Conservation (phyloP, 768 basidiomycete genomes). For the Tricholoma sp. region DNA sequence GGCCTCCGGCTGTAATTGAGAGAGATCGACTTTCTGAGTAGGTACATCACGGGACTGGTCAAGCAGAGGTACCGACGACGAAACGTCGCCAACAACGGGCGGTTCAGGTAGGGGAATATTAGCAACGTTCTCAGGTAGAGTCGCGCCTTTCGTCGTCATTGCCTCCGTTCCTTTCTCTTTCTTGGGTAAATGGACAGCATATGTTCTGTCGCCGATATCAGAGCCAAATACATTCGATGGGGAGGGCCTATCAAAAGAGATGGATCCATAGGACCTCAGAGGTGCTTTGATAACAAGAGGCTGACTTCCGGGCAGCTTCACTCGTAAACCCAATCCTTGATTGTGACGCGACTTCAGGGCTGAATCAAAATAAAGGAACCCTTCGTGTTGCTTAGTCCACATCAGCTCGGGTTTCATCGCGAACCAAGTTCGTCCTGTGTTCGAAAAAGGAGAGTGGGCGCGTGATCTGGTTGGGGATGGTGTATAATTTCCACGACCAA, state of each 20-base stretch:
- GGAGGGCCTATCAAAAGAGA: constrained; percentile 14
- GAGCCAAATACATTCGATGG: constrained; percentile 21
- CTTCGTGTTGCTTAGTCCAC: constrained; percentile 83
- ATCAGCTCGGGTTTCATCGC: constrained; percentile 71
- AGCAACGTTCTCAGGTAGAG: constrained; percentile 54
- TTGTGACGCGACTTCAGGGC: constrained; percentile 54
- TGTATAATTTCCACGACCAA: constrained; percentile 35
- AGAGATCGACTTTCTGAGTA: constrained; percentile 16
- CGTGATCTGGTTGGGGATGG: constrained; percentile 19
- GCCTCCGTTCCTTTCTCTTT: constrained; percentile 30
- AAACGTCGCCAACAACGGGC: constrained; percentile 9
- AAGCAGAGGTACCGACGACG: constrained; percentile 1
- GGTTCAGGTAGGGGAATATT: constrained; percentile 27
- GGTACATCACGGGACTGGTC: constrained; percentile 2
- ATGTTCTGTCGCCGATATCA: constrained; percentile 40
- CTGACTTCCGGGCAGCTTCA: constrained; percentile 55
- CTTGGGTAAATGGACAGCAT: constrained; percentile 54
- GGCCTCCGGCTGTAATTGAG: constrained; percentile 24
- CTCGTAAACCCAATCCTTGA: constrained; percentile 48
- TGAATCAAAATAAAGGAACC: constrained; percentile 58
- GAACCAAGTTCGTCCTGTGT: constrained; percentile 56
- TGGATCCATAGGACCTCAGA: constrained; percentile 16
- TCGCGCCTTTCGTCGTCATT: constrained; percentile 27
- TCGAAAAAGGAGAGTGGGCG: constrained; percentile 24
- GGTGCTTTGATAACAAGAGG: constrained; percentile 38